Percentiles rank a stretch among this genome's conserved stretches.
Evolutionary conservation across 495 filamentous ascomycete species (phyloP).

Genomic region (Trichoderma parareesei): DNA sequence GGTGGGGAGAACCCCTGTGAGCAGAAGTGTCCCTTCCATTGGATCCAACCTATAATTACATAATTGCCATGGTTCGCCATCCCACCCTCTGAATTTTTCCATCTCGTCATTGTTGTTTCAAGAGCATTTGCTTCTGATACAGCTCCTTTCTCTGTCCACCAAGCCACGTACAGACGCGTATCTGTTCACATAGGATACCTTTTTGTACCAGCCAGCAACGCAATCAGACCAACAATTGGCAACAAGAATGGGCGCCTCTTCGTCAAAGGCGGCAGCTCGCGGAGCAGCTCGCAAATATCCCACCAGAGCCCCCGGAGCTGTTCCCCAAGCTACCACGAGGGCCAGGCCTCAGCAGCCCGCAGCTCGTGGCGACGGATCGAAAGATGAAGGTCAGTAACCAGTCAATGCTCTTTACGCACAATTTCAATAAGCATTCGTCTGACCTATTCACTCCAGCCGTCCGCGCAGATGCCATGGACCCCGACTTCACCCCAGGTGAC

Average conservation of each 20-base stretch:
- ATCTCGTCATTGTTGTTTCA: neutral
- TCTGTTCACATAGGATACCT: neutral
- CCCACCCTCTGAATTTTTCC: neutral
- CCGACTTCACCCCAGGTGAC: constrained; percentile 21
- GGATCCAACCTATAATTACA: no score
- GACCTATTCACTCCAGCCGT: constrained; percentile 18
- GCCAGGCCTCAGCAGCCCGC: constrained; percentile 6
- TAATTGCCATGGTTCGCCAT: neutral
- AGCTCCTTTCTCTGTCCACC: neutral
- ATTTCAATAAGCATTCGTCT: neutral
- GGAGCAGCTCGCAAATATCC: constrained; percentile 12
- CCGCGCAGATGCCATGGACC: constrained; percentile 23
- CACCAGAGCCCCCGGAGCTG: constrained; percentile 2
- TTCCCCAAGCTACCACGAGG: constrained; percentile 3
- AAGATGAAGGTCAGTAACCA: constrained; percentile 28
- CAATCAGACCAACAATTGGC: neutral
- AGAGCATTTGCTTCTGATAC: neutral
- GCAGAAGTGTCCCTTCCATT: no score
- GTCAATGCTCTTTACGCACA: neutral
- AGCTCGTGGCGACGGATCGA: constrained; percentile 13
- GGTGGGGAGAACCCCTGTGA: neutral
- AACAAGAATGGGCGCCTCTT: neutral
- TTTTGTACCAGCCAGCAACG: no score
- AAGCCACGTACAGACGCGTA: neutral
- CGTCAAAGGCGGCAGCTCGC: constrained; percentile 1